Percentiles rank a stretch among this genome's conserved stretches.
phyloP scores from a whole-genome alignment of 805 yeast species.

The Barnettozyma californica region DNA sequence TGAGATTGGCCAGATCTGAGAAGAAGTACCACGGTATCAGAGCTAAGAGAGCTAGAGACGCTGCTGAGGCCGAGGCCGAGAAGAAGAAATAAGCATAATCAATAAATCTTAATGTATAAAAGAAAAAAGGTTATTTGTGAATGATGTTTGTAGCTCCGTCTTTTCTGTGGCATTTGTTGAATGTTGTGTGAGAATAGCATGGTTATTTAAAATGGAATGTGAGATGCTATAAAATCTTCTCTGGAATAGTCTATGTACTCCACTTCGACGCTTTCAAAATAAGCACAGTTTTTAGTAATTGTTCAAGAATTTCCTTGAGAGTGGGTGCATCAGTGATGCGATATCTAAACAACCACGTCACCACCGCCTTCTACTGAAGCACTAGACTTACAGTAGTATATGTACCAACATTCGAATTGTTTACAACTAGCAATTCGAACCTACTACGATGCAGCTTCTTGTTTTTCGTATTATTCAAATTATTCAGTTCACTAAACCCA shows the following conservation, averaged over 20 bases:
- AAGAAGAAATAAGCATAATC: conserved; percentile 73
- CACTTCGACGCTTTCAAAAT: too few relatives aligned
- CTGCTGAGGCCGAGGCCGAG: conserved; percentile 99
- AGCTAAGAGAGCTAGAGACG: conserved; percentile 95
- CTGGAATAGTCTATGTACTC: too few relatives aligned
- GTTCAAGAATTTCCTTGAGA: too few relatives aligned
- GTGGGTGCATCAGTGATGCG: too few relatives aligned
- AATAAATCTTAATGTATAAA: conserved; percentile 20
- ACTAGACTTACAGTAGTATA: too few relatives aligned
- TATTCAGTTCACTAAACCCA: background rate
- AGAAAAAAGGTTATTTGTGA: conserved; percentile 14
- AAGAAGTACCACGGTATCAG: conserved; percentile 93
- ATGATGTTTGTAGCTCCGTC: background rate
- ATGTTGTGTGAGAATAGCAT: background rate
- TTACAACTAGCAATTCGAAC: too few relatives aligned
- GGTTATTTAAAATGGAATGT: too few relatives aligned
- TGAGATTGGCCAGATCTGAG: conserved; percentile 91
- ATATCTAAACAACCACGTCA: too few relatives aligned
- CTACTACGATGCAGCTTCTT: background rate
- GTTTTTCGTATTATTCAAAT: conserved; percentile 1
- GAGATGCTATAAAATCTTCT: too few relatives aligned
- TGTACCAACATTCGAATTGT: too few relatives aligned
- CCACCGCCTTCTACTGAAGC: too few relatives aligned
- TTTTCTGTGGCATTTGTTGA: background rate
- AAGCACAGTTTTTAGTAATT: too few relatives aligned